phyloP scores from a whole-genome alignment of 2,329 filamentous ascomycete genomes.

The Akanthomyces dipterigenus region DNA sequence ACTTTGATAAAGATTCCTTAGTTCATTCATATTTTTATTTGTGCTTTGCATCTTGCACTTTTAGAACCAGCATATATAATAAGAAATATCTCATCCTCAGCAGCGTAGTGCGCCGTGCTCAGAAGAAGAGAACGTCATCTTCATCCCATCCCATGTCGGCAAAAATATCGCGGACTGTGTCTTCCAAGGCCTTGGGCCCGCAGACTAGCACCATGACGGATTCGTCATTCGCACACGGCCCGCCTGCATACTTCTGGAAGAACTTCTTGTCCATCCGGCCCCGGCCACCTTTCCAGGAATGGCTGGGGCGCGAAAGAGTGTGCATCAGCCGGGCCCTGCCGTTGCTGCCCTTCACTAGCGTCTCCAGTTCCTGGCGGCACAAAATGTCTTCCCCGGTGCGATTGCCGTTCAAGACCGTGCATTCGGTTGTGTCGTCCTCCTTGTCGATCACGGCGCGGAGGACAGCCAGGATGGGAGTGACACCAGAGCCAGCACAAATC shows the following conservation, averaged over 20 bases:
- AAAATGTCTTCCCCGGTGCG: constrained; percentile 74
- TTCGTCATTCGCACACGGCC: not conserved
- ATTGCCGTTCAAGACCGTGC: constrained; percentile 74
- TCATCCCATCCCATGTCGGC: constrained; percentile 59
- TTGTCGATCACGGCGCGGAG: constrained; percentile 67
- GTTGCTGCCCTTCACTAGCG: not conserved
- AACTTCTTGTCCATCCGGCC: not conserved
- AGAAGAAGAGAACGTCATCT: constrained; percentile 71
- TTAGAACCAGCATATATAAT: not conserved
- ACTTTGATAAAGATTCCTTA: too few relatives aligned
- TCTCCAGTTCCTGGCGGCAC: not conserved
- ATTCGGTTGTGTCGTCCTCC: constrained; percentile 54
- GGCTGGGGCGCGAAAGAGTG: not conserved
- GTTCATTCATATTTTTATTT: not conserved
- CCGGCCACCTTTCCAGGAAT: not conserved
- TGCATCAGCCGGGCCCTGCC: not conserved
- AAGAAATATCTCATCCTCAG: not conserved
- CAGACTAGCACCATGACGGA: constrained; percentile 60
- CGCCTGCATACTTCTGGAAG: not conserved
- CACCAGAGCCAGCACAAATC: constrained; percentile 82
- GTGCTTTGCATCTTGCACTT: too few relatives aligned
- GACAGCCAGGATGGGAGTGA: constrained; percentile 88
- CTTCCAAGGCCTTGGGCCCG: constrained; percentile 66
- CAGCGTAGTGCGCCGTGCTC: not conserved
- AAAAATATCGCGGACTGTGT: constrained; percentile 47